Base-by-base conservation (phyloP, 1,139 yeast genomes). In the Pneumocystis sp. region DNA sequence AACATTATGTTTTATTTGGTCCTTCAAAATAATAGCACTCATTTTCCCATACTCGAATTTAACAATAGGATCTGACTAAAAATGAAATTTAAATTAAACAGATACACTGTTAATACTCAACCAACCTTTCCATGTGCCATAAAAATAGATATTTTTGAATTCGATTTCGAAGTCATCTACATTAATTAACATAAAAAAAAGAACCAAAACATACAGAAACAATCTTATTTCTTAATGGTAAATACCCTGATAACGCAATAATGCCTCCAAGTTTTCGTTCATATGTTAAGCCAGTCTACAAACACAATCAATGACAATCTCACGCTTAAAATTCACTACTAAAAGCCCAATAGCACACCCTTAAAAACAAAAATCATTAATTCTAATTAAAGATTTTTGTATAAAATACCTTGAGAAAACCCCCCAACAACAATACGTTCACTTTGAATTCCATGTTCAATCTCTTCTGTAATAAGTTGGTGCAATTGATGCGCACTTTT, bases 391-490 rank as follows among this genome's bases (percentile, higher is more conserved):
- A 5, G 5, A 1, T 39, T 15, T 17, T 10, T 34, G 3, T 17
- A 19, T 5, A 6, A 25, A 10, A 90, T 96, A 67, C 98, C 98
- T 76, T 93, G 98, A 7, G 95, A 86, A 73, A 93, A 93, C 0
- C 98, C 98, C 45, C 97, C 97, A 68, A 93, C 78, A 19, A 93
- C 79, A 64, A 93, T 86, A 65, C 86, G 82, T 56, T 86, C 85
- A 0, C 90, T 77, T 1, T 85, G 82, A 56, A 91, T 82, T 2
- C 95, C 87, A 5, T 74, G 74, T 7, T 80, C 82, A 19, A 83
- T 79, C 73, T 89, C 91, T 68, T 85, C 86, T 34, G 81, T 76
- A 63, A 93, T 80, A 67, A 85, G 77, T 1, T 73, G 73, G 67
- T 83, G 80, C 62, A 90, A 77, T 1, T 76, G 72, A 1, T 80